Conservation (phyloP, 2,329 filamentous ascomycete genomes). For the Tolypocladium tundrense region DNA sequence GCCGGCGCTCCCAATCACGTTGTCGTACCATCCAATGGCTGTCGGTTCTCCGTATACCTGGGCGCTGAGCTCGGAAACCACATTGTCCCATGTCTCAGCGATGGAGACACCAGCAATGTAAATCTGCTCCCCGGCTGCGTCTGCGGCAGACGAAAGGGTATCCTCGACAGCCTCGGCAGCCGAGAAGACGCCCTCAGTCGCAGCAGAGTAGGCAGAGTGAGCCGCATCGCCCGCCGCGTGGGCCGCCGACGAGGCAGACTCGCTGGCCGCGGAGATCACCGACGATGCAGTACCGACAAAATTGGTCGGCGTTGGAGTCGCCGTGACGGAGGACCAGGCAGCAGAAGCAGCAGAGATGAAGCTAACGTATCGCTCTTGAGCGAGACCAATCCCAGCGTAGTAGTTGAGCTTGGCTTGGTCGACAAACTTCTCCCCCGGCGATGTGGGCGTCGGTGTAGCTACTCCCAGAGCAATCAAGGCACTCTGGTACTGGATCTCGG, state of each 20-base stretch:
- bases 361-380: slow-evolving; percentile 68
- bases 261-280: slow-evolving; percentile 36
- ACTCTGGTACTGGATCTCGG: slow-evolving; percentile 60
- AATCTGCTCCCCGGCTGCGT: slow-evolving; percentile 31
- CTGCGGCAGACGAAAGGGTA: slow-evolving; percentile 29
- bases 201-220: slow-evolving; percentile 39
- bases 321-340: slow-evolving; percentile 50
- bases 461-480: slow-evolving; percentile 55
- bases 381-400: slow-evolving; percentile 67
- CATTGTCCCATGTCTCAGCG: slow-evolving; percentile 27
- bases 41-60: slow-evolving; percentile 61
- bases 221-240: slow-evolving; percentile 38
- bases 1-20: slow-evolving; percentile 34
- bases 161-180: slow-evolving; percentile 27
- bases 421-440: slow-evolving; percentile 45
- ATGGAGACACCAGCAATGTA: slow-evolving; percentile 26
- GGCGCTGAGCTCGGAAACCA: slow-evolving; percentile 53
- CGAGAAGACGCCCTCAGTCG: slow-evolving; percentile 30
- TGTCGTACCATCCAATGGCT: slow-evolving; percentile 45
- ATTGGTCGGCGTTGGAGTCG: slow-evolving; percentile 51
- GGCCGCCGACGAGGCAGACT: slow-evolving; percentile 33
- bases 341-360: slow-evolving; percentile 64
- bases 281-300: slow-evolving; percentile 36
- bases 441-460: slow-evolving; percentile 41
- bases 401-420: slow-evolving; percentile 57